Conservation (phyloP, 2,329 filamentous ascomycete species). For the Harringtonia lauricola region DNA sequence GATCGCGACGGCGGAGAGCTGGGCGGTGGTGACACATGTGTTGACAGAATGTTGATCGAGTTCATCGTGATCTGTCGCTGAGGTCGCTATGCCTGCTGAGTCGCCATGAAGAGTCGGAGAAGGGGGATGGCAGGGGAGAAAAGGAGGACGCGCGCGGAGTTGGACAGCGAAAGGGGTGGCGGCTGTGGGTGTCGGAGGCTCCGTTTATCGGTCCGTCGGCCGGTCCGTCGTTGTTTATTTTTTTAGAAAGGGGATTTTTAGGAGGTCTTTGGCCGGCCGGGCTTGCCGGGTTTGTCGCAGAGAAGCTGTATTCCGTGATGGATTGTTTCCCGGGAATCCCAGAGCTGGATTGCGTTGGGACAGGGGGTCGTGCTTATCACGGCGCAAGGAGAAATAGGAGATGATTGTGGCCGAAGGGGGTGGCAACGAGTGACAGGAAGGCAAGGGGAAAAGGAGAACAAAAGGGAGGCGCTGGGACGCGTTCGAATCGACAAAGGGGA, state of each 20-base stretch:
- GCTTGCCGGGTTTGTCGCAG: no score
- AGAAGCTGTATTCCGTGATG: no score
- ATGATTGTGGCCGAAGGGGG: not conserved
- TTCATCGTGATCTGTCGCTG: conserved; percentile 63
- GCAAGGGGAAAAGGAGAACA: not conserved
- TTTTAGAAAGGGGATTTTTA: no score
- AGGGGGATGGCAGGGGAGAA: no score
- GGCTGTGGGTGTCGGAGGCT: not conserved
- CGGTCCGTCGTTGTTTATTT: no score
- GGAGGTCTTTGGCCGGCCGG: no score
- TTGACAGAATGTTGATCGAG: conserved; percentile 88
- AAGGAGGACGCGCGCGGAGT: no score
- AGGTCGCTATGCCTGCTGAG: conserved; percentile 22
- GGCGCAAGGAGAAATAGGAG: not conserved
- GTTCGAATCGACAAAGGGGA: not conserved
- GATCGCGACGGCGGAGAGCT: conserved; percentile 46
- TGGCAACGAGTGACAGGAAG: not conserved
- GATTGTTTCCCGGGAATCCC: no score
- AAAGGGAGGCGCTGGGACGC: not conserved
- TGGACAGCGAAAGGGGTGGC: no score
- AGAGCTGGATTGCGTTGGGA: no score
- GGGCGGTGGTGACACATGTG: conserved; percentile 58
- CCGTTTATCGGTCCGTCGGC: not conserved
- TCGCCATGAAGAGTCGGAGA: conserved; percentile 37
- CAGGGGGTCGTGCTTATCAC: not conserved